Evolutionary conservation across 176 grass and related monocot species (phyloP), one percentile per base, ranked within the genome.

Genomic region (Rhynchospora breviuscula): DNA sequence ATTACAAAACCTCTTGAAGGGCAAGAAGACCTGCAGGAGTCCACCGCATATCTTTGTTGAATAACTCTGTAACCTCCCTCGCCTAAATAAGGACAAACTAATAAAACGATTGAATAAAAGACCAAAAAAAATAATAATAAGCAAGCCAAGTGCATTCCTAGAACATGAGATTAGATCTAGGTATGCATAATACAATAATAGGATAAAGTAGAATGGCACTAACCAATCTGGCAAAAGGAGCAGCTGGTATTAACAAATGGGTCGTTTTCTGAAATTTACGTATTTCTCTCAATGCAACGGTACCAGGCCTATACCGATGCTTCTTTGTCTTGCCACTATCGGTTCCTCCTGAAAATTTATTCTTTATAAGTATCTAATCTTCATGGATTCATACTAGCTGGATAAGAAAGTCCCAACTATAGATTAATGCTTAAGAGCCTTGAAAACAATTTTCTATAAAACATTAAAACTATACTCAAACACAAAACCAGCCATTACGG

Each of bases 281-380:
- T 19, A 98, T 91, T 87, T 98, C 92, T 17, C 83, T 84, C 35
- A 98, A 86, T 0, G 96, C 96, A 18, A 90, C 82, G 0, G 86
- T 91, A 29, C 88, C 92, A 8, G 90, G 86, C 63, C 86, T 61
- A 49, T 43, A 88, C 22, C 90, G 81, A 46, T 21, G 29, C 45
- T 23, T 3, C 63, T 54, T 69, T 57, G 17, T 87, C 67, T 78
- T 3, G 35, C 35, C 35, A 40, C 35, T 40, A 3, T 40, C 3
- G 35, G 35, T 2, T 40, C 0, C 3, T 40, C 35, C 35, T 40
- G 35, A 40, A 72, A 46, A 10, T 75, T 75, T 3, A 73, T 73
- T 23, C 4, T 73, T 73, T 73, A 51, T 43, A 68, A 68, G 31
- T 12, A 18, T 68, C 15, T 59, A 59, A 59, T 12, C 56, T 17